phyloP scores from a whole-genome alignment of 176 grass and related monocot genomes.

The Calamus simplicifolius region DNA sequence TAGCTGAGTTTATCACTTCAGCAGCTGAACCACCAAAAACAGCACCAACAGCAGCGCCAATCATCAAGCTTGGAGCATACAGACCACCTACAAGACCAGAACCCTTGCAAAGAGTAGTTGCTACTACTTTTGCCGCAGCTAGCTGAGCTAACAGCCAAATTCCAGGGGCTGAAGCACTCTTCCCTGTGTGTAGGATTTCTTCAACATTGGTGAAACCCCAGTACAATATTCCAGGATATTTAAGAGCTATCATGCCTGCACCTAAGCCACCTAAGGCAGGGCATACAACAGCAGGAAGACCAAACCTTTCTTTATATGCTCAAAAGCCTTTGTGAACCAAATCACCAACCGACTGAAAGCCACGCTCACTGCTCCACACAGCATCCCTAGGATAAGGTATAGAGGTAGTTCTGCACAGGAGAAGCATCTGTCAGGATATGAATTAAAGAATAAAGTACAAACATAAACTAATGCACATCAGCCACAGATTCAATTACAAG shows the following conservation, averaged over 20 bases:
- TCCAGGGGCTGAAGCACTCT: constrained; percentile 94
- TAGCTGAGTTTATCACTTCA: constrained; percentile 76
- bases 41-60: constrained; percentile 91
- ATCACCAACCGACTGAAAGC: constrained; percentile 72
- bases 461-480: too few species aligned
- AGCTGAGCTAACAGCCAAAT: constrained; percentile 95
- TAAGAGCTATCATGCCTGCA: constrained; percentile 91
- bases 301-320: constrained; percentile 69
- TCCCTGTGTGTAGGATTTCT: constrained; percentile 93
- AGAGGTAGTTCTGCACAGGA: constrained; percentile 72
- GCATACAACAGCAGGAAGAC: constrained; percentile 88
- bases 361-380: constrained; percentile 88
- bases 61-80: constrained; percentile 99
- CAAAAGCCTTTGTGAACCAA: constrained; percentile 93
- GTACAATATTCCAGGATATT: constrained; percentile 88
- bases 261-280: constrained; percentile 93
- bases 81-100: constrained; percentile 96
- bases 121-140: constrained; percentile 87
- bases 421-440: neutral
- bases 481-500: too few species aligned
- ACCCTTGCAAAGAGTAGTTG: constrained; percentile 97
- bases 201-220: constrained; percentile 99
- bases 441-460: too few species aligned
- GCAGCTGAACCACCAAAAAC: constrained; percentile 96
- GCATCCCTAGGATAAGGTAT: constrained; percentile 96